These are phyloP conservation scores for Leucocoprinus leucothites DNA, from an alignment of 768 basidiomycete species.

Conservation along the genomic window DNA sequence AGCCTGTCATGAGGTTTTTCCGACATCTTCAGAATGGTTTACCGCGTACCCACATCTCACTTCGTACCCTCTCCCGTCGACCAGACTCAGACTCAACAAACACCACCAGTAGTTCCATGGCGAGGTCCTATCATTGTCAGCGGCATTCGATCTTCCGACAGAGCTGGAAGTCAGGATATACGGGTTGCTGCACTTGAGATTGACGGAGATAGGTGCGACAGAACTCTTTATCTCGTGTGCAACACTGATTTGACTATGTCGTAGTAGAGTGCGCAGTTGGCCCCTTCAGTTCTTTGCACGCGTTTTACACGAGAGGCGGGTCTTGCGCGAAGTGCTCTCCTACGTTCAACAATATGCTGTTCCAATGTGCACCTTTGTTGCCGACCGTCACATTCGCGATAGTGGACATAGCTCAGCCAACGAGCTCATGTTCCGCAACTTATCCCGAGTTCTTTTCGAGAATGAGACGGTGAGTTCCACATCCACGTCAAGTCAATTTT, in stretches of 20 bases:
- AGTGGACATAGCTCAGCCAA: slow-evolving; percentile 47
- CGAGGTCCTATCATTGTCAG: slow-evolving; percentile 51
- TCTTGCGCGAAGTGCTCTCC: slow-evolving; percentile 43
- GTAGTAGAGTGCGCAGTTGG: slow-evolving; percentile 55
- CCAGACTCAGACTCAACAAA: slow-evolving; percentile 26
- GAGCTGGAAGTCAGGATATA: slow-evolving; percentile 47
- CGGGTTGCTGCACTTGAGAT: slow-evolving; percentile 65
- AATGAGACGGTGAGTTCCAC: slow-evolving; percentile 44
- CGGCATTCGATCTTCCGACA: slow-evolving; percentile 45
- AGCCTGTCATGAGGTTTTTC: slow-evolving; percentile 27
- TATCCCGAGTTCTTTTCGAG: slow-evolving; percentile 50
- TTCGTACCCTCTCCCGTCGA: slow-evolving; percentile 53
- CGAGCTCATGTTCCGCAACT: slow-evolving; percentile 48
- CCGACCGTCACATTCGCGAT: slow-evolving; percentile 50
- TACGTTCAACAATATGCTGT: slow-evolving; percentile 48
- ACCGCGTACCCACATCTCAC: slow-evolving; percentile 61
- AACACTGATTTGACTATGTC: slow-evolving; percentile 27
- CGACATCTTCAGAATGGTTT: slow-evolving; percentile 47
- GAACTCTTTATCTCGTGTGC: slow-evolving; percentile 11
- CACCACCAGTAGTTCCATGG: slow-evolving; percentile 47
- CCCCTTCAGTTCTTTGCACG: slow-evolving; percentile 45
- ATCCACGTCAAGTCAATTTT: neutral
- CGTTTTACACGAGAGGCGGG: slow-evolving; percentile 37
- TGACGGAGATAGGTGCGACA: slow-evolving; percentile 65
- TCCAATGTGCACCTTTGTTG: slow-evolving; percentile 61